These are phyloP conservation scores for Carex arenaria DNA, from an alignment of 202 grass and related monocot species.

Conservation along the genomic window DNA sequence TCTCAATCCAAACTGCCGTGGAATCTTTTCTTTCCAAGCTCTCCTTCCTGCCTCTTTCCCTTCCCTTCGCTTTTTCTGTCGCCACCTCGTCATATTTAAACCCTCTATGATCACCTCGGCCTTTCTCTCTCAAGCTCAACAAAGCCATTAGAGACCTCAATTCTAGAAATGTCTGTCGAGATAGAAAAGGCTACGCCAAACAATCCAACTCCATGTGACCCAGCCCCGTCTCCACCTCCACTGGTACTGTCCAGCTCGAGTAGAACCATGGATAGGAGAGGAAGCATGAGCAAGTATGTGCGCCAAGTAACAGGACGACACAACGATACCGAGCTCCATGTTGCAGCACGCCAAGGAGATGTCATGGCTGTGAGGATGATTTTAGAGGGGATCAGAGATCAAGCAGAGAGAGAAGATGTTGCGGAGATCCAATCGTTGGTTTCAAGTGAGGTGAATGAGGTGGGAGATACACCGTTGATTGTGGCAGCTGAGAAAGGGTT, in stretches of 20 bases:
- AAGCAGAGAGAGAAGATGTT: slow-evolving; percentile 31
- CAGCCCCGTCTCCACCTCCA: background rate
- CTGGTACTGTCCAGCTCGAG: slow-evolving; percentile 52
- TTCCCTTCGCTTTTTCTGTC: slow-evolving; percentile 24
- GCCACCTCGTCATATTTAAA: slow-evolving; percentile 21
- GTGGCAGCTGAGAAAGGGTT: slow-evolving; percentile 66
- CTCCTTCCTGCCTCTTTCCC: slow-evolving; percentile 44
- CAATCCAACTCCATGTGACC: background rate
- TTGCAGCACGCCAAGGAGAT: slow-evolving; percentile 52
- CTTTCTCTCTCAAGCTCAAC: background rate
- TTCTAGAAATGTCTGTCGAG: slow-evolving; percentile 45
- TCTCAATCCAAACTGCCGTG: slow-evolving; percentile 23
- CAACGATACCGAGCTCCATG: slow-evolving; percentile 82
- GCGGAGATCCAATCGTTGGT: slow-evolving; percentile 47
- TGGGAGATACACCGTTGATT: slow-evolving; percentile 69
- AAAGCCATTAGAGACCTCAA: background rate
- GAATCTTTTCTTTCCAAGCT: slow-evolving; percentile 35
- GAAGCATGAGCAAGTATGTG: slow-evolving; percentile 70
- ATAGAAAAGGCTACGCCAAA: slow-evolving; percentile 35
- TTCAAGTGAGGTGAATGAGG: slow-evolving; percentile 62
- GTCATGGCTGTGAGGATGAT: slow-evolving; percentile 41
- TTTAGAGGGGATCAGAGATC: slow-evolving; percentile 28
- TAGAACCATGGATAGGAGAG: slow-evolving; percentile 34
- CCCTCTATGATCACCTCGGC: background rate
- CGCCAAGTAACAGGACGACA: slow-evolving; percentile 79